phyloP scores from a whole-genome alignment of 306 rosid genomes.

The Mimosa pudica region DNA sequence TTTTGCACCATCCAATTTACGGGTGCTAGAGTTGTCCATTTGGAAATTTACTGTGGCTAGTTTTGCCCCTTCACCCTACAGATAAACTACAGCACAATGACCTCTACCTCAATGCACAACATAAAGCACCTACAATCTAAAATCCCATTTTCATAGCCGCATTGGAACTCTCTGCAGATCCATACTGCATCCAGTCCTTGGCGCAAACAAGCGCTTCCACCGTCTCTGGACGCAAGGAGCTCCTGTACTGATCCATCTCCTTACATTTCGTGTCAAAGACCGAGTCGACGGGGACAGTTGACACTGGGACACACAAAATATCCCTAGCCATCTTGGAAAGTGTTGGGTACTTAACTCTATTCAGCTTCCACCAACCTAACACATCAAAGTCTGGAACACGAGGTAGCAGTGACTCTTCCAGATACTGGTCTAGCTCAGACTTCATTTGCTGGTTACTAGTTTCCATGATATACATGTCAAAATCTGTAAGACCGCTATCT shows the following conservation, averaged over 20 bases:
- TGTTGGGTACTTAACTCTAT: slow-evolving; percentile 88
- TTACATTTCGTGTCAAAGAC: slow-evolving; percentile 58
- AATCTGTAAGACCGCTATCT: slow-evolving; percentile 85
- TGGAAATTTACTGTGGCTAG: too few relatives aligned
- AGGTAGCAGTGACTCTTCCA: slow-evolving; percentile 85
- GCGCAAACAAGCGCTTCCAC: slow-evolving; percentile 92
- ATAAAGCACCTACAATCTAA: slow-evolving; percentile 43
- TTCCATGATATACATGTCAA: slow-evolving; percentile 95
- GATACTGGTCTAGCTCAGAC: slow-evolving; percentile 89
- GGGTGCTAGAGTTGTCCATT: too few relatives aligned
- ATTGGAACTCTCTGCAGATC: slow-evolving; percentile 49
- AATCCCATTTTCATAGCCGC: slow-evolving; percentile 65
- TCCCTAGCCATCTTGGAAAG: slow-evolving; percentile 97
- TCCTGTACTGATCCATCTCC: slow-evolving; percentile 79
- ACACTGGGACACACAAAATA: slow-evolving; percentile 73
- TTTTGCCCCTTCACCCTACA: too few relatives aligned
- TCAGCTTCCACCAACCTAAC: slow-evolving; percentile 93
- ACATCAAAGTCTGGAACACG: slow-evolving; percentile 90
- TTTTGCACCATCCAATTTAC: too few relatives aligned
- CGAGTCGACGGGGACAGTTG: slow-evolving; percentile 60
- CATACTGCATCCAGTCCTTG: slow-evolving; percentile 90
- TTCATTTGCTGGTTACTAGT: slow-evolving; percentile 85
- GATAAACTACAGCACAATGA: slow-evolving; percentile 13
- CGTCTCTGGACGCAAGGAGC: slow-evolving; percentile 83
- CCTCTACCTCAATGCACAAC: slow-evolving; percentile 41